These are phyloP conservation scores for Graphiopsis chlorocephala DNA, from an alignment of 2,329 filamentous ascomycete genomes.

Conservation along the genomic window DNA sequence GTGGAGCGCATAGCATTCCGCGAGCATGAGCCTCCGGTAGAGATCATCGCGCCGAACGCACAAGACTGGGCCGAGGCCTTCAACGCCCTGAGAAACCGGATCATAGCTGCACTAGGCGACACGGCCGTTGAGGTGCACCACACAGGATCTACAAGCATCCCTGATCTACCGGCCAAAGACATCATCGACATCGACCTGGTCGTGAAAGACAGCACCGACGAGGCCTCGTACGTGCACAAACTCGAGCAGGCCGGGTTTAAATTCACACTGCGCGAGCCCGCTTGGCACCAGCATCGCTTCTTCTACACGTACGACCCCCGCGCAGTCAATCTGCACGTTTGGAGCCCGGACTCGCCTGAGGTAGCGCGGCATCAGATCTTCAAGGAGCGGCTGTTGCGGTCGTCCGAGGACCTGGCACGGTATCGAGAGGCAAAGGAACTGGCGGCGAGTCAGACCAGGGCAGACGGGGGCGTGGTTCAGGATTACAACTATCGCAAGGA, in stretches of 20 bases:
- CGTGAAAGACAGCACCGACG: constrained; percentile 39
- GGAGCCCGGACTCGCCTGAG: constrained; percentile 44
- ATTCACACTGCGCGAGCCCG: constrained; percentile 47
- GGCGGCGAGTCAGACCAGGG: constrained; percentile 32
- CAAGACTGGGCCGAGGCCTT: constrained; percentile 39
- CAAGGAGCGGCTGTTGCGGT: constrained; percentile 43
- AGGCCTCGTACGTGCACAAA: constrained; percentile 43
- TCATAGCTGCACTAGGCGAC: constrained; percentile 37
- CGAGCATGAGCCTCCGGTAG: constrained; percentile 14
- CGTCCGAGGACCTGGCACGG: constrained; percentile 39
- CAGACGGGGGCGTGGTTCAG: constrained; percentile 35
- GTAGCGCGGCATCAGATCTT: constrained; percentile 46
- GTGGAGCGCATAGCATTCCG: constrained; percentile 25
- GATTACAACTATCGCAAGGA: constrained; percentile 47
- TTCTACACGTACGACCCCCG: constrained; percentile 39
- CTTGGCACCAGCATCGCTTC: constrained; percentile 51
- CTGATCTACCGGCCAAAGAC: constrained; percentile 50
- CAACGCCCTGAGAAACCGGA: constrained; percentile 32
- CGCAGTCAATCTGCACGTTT: constrained; percentile 52
- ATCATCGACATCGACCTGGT: constrained; percentile 55
- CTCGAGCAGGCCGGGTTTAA: constrained; percentile 48
- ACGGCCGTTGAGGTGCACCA: constrained; percentile 38
- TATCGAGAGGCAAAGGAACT: constrained; percentile 44
- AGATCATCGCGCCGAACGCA: constrained; percentile 38
- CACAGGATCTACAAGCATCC: constrained; percentile 52